Evolutionary conservation across 257 asterid species (phyloP), one percentile per base, ranked within the genome.

Genomic region (Nicotiana benthamiana): DNA sequence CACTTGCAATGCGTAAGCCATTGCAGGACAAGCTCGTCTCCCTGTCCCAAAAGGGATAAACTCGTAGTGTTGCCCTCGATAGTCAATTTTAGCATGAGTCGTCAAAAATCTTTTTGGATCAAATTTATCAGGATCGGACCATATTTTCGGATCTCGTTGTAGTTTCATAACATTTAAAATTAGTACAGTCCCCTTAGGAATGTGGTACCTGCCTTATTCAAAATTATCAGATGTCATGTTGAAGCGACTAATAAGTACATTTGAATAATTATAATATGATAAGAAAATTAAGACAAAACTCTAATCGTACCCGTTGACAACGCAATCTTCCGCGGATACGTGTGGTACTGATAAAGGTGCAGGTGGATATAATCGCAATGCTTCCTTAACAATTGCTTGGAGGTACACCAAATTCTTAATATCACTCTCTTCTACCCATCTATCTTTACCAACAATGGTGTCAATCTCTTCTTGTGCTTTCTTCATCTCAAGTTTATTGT

Each of bases 261-360:
- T 40, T 8, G 46, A 30, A 30, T 6, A 30, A 30, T 4, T 30
- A 30, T 30, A 30, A 30, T 40, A 40, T 40, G 9, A 40, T 8
- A 40, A 40, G 2, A 40, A 40, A 40, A 7, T 7, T 0, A 40
- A 11, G 11, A 40, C 10, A 40, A 40, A 40, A 7, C 11, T 40
- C 11, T 7, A 40, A 40, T 11, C 1, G 3, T 40, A 40, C 18
- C 66, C 80, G 0, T 60, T 32, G n/a, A 75, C 51, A n/a, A 27
- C n/a, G 9, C 80, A 75, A 1, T 75, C 80, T 13, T 75, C 51
- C 0, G 1, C 16, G 0, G 60, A 27, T 75, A 53, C 65, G 27
- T 75, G 80, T 32, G 80, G 80, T 75, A 54, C 80, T 75, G 34
- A 32, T 12, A 75, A 75, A 12, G 80, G 66, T 4, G 51, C 80